Base-by-base conservation (phyloP, 2,329 filamentous ascomycete genomes). In the Arthrobotrys entomopaga region DNA sequence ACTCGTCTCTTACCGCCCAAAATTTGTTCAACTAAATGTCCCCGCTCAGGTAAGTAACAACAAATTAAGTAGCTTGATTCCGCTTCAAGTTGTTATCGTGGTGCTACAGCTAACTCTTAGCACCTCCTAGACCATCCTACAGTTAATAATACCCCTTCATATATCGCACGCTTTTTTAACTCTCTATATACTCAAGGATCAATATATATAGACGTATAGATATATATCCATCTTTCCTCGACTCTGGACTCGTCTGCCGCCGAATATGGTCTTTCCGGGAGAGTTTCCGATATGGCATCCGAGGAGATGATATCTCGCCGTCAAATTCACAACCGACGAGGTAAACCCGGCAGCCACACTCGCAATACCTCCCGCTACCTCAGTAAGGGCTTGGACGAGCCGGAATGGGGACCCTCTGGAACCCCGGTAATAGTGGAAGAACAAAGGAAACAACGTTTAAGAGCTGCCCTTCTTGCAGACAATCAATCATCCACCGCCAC, bases 381-480 rank as follows among this genome's bases (percentile, higher is more conserved):
- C 8, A 74, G 59, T 20, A 66, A 60, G 26, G 22, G 60, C 16
- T 16, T 38, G 29, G 15, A 16, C 26, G 38, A 24, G 16, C 34
- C 65, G 13, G 54, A 71, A 60, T 76, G 86, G 86, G 15, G 86
- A 87, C 40, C 70, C 10, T 24, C 57, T n/a, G 63, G 63, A 38
- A 20, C 52, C 19, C 52, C 66, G 87, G 87, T 71, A 86, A 85
- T 1, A 85, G 85, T 1, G 79, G 89, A 48, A 86, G 89, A 77
- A 82, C 86, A 24, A 80, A 82, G 1, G 85, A 86, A 24, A 84
- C 82, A 75, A 86, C 84, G 80, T 92, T 92, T 82, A 85, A 88
- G 77, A 85, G 90, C 77, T 89, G 86, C 56, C 92, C 90, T 3
- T 89, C 91, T 78, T 89, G 91, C 60, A 79, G 82, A n/a, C 65